A percentile compares a stretch with the other conserved stretches of the same genome.
These are phyloP conservation scores for Ceratobasidium sp. DNA, from an alignment of 1,284 basidiomycete genomes.

Conservation along the genomic window DNA sequence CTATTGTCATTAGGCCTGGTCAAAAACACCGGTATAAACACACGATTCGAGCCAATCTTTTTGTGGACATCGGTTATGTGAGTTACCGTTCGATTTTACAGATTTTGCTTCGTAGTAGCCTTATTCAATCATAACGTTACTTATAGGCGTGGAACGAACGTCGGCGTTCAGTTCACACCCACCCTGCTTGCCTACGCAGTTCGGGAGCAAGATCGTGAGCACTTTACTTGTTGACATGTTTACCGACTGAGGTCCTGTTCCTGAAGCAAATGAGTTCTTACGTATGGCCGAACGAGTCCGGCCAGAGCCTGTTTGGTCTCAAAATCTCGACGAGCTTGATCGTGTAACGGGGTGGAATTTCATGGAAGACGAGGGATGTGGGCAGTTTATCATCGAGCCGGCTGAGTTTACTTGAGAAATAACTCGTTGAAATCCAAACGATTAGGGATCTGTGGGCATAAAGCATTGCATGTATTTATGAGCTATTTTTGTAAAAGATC, in stretches of 20 bases:
- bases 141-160: neutral
- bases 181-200: conserved; percentile 2
- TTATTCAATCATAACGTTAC: neutral
- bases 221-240: too few species aligned
- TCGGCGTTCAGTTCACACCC: conserved; percentile 9
- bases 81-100: neutral
- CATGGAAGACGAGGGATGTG: conserved; percentile 17
- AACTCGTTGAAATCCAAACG: neutral
- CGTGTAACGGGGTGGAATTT: conserved; percentile 34
- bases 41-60: conserved; percentile 8
- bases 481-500: neutral
- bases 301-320: conserved; percentile 8
- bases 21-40: neutral
- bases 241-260: neutral
- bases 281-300: conserved; percentile 5
- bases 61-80: conserved; percentile 8
- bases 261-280: conserved; percentile 8
- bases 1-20: neutral
- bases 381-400: conserved; percentile 14
- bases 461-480: neutral
- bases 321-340: conserved; percentile 36
- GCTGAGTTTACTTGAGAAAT: neutral
- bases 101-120: too few species aligned
- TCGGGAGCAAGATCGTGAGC: conserved; percentile 4
- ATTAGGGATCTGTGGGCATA: neutral